Conservation (phyloP, 1,284 basidiomycete genomes). For the Xerocomus nothofagi region DNA sequence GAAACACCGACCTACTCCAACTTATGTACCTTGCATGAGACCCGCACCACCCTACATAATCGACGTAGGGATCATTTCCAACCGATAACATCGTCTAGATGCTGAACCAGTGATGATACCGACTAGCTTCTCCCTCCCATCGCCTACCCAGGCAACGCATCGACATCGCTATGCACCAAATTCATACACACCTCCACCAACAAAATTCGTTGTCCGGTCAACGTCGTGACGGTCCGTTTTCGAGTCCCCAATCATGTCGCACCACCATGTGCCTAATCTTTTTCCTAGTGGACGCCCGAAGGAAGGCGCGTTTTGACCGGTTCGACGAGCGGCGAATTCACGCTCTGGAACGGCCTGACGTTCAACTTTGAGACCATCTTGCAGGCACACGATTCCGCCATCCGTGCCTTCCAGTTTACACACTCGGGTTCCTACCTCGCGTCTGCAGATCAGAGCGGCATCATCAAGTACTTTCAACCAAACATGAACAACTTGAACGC, state of each 20-base stretch:
- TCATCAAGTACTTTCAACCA: constrained; percentile 98
- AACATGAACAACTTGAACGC: constrained; percentile 98
- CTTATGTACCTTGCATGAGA: constrained; percentile 72
- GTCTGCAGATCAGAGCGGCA: constrained; percentile 89
- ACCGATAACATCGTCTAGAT: constrained; percentile 15
- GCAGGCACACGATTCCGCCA: constrained; percentile 94
- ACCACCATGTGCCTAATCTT: neutral
- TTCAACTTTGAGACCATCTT: constrained; percentile 99
- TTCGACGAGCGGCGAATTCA: constrained; percentile 96
- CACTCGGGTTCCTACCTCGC: constrained; percentile 90
- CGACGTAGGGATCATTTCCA: constrained; percentile 57
- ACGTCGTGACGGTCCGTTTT: constrained; percentile 83
- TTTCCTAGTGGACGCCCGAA: constrained; percentile 90
- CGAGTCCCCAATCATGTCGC: neutral
- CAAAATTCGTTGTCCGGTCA: constrained; percentile 96
- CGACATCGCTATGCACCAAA: constrained; percentile 91
- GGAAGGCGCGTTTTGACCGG: constrained; percentile 91
- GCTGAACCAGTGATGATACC: constrained; percentile 21
- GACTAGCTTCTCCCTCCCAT: constrained; percentile 85
- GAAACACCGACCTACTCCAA: constrained; percentile 73
- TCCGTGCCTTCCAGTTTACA: constrained; percentile 88
- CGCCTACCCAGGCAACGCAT: constrained; percentile 86
- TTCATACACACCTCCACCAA: constrained; percentile 98
- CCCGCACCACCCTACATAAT: constrained; percentile 83
- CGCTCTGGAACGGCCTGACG: constrained; percentile 97